phyloP scores from a whole-genome alignment of 2,329 filamentous ascomycete species.

The Penicillium sp. region DNA sequence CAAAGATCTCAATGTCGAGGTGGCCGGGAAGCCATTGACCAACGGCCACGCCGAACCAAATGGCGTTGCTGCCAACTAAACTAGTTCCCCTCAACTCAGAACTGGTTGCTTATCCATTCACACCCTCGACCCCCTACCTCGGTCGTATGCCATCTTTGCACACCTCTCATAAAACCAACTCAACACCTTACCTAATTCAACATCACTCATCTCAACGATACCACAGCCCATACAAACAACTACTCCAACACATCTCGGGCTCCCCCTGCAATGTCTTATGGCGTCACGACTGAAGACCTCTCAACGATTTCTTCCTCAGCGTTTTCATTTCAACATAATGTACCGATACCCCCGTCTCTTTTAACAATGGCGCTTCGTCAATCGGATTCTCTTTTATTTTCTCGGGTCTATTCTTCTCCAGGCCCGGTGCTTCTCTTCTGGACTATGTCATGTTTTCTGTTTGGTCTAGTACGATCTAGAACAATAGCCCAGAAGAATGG shows the following conservation, averaged over 20 bases:
- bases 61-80: constrained; percentile 27
- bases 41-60: constrained; percentile 24
- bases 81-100: constrained; percentile 18
- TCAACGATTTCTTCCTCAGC: constrained; percentile 45
- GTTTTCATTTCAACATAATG: constrained; percentile 42
- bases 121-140: constrained; percentile 9
- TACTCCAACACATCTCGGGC: constrained; percentile 27
- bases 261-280: constrained; percentile 36
- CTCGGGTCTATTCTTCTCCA: constrained; percentile 9
- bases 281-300: constrained; percentile 43
- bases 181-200: constrained; percentile 36
- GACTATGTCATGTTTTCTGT: constrained; percentile 6
- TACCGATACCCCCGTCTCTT: constrained; percentile 39
- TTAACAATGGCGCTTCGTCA: constrained; percentile 30
- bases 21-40: constrained; percentile 25
- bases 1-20: constrained; percentile 38
- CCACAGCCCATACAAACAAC: constrained; percentile 20
- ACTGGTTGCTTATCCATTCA: constrained; percentile 10
- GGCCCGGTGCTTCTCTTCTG: constrained; percentile 25
- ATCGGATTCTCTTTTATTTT: constrained; percentile 22
- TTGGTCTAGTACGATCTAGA: constrained; percentile 15
- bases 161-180: constrained; percentile 14
- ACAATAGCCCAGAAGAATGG: constrained; percentile 10
- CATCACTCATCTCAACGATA: constrained; percentile 41
- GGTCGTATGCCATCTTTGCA: constrained; percentile 5